Percentiles rank a stretch among this genome's conserved stretches.
phyloP scores from a whole-genome alignment of 352 stramenopile genomes.

The Hyaloperonospora arabidopsidis region DNA sequence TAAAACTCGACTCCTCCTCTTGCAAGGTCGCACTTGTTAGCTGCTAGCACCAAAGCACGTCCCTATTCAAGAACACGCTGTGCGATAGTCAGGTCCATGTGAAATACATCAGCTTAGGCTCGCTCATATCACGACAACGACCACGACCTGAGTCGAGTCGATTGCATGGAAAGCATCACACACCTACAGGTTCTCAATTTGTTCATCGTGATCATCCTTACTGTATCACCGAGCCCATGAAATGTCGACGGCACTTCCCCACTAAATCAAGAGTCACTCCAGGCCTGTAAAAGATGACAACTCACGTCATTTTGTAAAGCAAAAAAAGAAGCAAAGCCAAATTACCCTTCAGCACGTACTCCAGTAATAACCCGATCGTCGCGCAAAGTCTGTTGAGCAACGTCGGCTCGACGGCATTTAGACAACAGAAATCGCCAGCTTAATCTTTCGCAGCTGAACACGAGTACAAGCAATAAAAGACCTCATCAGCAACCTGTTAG shows the following conservation, averaged over 20 bases:
- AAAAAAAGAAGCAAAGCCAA: too few relatives aligned
- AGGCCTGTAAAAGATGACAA: constrained; percentile 52
- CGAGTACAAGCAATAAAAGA: too few relatives aligned
- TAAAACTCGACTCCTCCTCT: constrained; percentile 43
- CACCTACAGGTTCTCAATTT: constrained; percentile 82
- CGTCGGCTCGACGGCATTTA: too few relatives aligned
- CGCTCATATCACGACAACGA: constrained; percentile 79
- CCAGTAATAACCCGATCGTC: too few relatives aligned
- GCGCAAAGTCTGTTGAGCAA: too few relatives aligned
- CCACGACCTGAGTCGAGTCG: constrained; percentile 71
- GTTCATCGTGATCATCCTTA: constrained; percentile 75
- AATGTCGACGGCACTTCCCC: constrained; percentile 78
- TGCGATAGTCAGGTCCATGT: constrained; percentile 82
- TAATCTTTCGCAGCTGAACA: too few relatives aligned
- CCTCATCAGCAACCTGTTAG: too few relatives aligned
- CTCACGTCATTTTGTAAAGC: too few relatives aligned
- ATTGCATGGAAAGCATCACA: constrained; percentile 74
- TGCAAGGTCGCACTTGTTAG: constrained; percentile 71
- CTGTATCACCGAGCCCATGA: constrained; percentile 63
- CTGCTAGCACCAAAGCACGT: constrained; percentile 58
- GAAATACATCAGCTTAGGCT: constrained; percentile 74
- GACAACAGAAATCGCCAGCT: too few relatives aligned
- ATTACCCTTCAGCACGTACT: too few relatives aligned
- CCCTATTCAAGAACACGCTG: constrained; percentile 75
- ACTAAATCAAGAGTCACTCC: constrained; percentile 77